Evolutionary conservation across 2,329 filamentous ascomycete genomes (phyloP).

Genomic region (Helminthosporium solani): DNA sequence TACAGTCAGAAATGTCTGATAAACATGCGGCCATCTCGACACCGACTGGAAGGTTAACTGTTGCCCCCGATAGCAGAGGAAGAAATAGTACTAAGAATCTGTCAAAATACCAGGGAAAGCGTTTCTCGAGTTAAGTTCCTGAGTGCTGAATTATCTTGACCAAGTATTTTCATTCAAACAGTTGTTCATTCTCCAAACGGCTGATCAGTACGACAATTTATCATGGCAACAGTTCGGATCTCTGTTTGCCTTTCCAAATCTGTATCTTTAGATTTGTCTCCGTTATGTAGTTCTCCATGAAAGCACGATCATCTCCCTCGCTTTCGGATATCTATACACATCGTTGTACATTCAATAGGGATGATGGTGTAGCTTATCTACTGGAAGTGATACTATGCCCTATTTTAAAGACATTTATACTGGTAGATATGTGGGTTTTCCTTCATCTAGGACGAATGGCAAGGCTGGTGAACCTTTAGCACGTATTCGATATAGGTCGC

Average conservation of each 20-base stretch:
- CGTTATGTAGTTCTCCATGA: slow-evolving; percentile 68
- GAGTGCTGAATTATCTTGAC: slow-evolving; percentile 43
- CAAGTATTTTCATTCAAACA: too few relatives aligned
- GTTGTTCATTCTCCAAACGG: slow-evolving; percentile 44
- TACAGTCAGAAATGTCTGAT: background rate
- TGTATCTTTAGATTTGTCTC: slow-evolving; percentile 43
- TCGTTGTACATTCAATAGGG: too few relatives aligned
- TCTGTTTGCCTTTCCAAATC: slow-evolving; percentile 44
- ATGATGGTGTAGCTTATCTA: slow-evolving; percentile 56
- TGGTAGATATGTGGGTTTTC: slow-evolving; percentile 26
- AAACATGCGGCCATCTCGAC: background rate
- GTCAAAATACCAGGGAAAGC: slow-evolving; percentile 26
- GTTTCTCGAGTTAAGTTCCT: slow-evolving; percentile 82
- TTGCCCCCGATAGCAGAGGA: slow-evolving; percentile 1
- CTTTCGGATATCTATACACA: slow-evolving; percentile 41
- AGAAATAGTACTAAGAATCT: background rate
- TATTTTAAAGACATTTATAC: slow-evolving; percentile 64
- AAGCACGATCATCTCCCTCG: slow-evolving; percentile 42
- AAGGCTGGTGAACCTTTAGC: background rate
- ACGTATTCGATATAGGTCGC: slow-evolving; percentile 55
- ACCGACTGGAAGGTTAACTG: background rate
- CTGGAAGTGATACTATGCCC: slow-evolving; percentile 29
- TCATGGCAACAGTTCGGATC: slow-evolving; percentile 35
- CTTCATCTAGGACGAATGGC: slow-evolving; percentile 21
- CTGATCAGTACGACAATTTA: background rate